Percentiles rank a stretch among this genome's conserved stretches.
Evolutionary conservation across 2,329 filamentous ascomycete genomes (phyloP).

Genomic region (Colletotrichum sp.): DNA sequence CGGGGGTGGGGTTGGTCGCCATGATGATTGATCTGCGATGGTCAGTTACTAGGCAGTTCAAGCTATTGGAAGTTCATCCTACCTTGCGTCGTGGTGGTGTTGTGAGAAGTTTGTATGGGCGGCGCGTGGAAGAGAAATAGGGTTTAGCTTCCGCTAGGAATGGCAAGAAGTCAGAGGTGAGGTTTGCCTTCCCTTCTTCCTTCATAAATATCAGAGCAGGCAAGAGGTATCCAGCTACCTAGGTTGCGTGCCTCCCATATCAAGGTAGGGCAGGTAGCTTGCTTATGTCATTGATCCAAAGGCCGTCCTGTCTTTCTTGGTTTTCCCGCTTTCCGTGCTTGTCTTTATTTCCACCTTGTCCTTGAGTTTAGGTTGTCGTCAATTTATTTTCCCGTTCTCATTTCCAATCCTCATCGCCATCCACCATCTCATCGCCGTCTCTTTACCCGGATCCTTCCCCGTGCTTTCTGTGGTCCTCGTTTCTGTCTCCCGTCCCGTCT

Average conservation of each 20-base stretch:
- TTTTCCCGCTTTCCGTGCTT: too few species aligned
- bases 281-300: background rate
- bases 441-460: too few species aligned
- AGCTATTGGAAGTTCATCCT: background rate
- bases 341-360: too few species aligned
- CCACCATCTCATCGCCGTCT: too few species aligned
- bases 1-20: background rate
- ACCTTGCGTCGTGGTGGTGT: background rate
- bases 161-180: background rate
- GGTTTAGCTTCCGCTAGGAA: background rate
- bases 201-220: background rate
- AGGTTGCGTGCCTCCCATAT: background rate
- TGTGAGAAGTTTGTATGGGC: background rate
- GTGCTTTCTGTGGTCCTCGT: too few species aligned
- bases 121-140: background rate
- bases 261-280: background rate
- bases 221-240: background rate
- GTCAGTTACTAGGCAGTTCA: background rate
- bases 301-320: background rate
- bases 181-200: background rate
- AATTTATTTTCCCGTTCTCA: too few species aligned
- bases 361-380: too few species aligned
- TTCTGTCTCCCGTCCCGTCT: too few species aligned
- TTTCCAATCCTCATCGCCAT: too few species aligned
- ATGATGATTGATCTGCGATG: background rate